A percentile compares a stretch with the other conserved stretches of the same genome.
These are phyloP conservation scores for Starmerella gropengiesseri DNA, from an alignment of 805 yeast species.

Conservation along the genomic window DNA sequence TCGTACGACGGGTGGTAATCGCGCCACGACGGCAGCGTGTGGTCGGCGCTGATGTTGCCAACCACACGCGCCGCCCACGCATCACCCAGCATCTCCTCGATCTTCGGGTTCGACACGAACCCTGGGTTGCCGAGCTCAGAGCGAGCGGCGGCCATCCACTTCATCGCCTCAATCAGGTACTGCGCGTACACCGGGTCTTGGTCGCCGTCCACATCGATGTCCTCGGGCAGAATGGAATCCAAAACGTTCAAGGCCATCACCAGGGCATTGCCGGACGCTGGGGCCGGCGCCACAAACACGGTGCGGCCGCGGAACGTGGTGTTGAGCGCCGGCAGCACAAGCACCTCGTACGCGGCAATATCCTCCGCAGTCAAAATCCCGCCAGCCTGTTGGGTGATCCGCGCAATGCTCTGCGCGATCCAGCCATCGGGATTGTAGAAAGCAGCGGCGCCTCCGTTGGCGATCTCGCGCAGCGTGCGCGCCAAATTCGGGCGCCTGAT, in stretches of 20 bases:
- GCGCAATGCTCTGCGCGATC: conserved; percentile 51
- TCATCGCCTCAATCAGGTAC: conserved; percentile 72
- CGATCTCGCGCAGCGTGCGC: conserved; percentile 54
- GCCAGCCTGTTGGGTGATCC: conserved; percentile 41
- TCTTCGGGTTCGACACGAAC: conserved; percentile 29
- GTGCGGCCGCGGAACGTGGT: conserved; percentile 36
- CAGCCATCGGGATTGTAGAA: conserved; percentile 66
- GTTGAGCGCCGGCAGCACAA: conserved; percentile 35
- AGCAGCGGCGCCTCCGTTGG: conserved; percentile 63
- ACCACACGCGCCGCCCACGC: conserved; percentile 50
- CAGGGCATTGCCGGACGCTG: conserved; percentile 76
- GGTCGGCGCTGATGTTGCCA: conserved; percentile 41
- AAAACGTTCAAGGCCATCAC: conserved; percentile 62
- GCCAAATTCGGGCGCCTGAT: conserved; percentile 48
- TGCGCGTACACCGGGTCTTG: conserved; percentile 45
- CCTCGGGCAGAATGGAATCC: conserved; percentile 34
- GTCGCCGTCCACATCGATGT: conserved; percentile 31
- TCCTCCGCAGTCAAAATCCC: conserved; percentile 63
- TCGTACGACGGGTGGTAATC: conserved; percentile 73
- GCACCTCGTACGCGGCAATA: conserved; percentile 49
- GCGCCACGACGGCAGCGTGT: conserved; percentile 51
- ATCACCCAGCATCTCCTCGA: conserved; percentile 37
- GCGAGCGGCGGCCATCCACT: conserved; percentile 83
- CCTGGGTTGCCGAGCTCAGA: conserved; percentile 70
- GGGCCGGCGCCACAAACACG: conserved; percentile 54